A percentile compares a stretch with the other conserved stretches of the same genome.
Evolutionary conservation across 768 basidiomycete species (phyloP).

Genomic region (Lentinula guzmanii): DNA sequence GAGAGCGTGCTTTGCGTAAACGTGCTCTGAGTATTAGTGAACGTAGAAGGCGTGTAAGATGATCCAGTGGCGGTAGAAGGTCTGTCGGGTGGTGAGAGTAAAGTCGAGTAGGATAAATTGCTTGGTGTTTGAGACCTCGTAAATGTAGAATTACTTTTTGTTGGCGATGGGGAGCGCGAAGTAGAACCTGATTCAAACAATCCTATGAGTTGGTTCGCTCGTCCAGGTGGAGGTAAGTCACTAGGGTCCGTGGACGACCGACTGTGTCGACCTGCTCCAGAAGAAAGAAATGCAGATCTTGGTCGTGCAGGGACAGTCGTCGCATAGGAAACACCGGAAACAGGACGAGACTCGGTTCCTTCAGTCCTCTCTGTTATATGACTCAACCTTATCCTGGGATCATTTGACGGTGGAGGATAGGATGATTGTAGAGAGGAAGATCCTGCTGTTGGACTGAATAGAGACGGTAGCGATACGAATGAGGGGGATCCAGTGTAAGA

Average conservation of each 20-base stretch:
- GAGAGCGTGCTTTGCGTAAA: conserved; percentile 9
- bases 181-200: conserved; percentile 55
- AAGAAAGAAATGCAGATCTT: conserved; percentile 39
- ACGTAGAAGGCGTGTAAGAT: conserved; percentile 8
- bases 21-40: conserved; percentile 3
- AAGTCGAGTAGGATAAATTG: conserved; percentile 18
- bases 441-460: conserved; percentile 26
- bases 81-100: conserved; percentile 45
- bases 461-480: conserved; percentile 36
- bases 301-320: conserved; percentile 28
- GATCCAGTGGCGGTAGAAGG: conserved; percentile 23
- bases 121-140: conserved; percentile 22
- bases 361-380: conserved; percentile 78
- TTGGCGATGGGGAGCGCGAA: conserved; percentile 41
- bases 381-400: conserved; percentile 51
- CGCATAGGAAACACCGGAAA: conserved; percentile 33
- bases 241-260: conserved; percentile 57
- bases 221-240: conserved; percentile 44
- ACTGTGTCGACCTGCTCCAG: conserved; percentile 33
- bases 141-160: conserved; percentile 36
- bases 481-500: conserved; percentile 44
- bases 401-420: conserved; percentile 21
- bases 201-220: conserved; percentile 67
- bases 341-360: conserved; percentile 54
- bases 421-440: conserved; percentile 2